Percentiles rank a stretch among this genome's conserved stretches.
Conservation (phyloP, 139 green algal genomes). For the Mesotaenium endlicherianum region DNA sequence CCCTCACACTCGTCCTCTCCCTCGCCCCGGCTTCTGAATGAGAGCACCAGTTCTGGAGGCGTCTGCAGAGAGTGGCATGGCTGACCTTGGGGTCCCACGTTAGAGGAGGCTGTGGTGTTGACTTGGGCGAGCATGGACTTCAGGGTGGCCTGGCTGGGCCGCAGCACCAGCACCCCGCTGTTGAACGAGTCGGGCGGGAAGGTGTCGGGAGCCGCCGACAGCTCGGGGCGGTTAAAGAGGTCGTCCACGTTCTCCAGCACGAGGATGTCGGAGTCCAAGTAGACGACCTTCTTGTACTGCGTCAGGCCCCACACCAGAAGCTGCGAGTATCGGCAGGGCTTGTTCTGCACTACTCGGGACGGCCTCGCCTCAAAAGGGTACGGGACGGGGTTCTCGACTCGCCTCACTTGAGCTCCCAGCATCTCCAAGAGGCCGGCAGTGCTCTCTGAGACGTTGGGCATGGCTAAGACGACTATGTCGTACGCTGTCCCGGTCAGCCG, state of each 20-base stretch:
- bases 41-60: too few relatives aligned
- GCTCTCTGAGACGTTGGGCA: constrained; percentile 14
- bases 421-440: neutral
- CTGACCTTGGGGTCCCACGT: constrained; percentile 62
- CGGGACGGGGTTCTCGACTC: neutral
- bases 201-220: constrained; percentile 29
- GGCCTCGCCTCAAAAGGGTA: too few relatives aligned
- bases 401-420: neutral
- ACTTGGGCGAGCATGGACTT: neutral
- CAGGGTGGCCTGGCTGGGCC: constrained; percentile 17
- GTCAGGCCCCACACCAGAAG: constrained; percentile 21
- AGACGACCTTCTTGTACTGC: constrained; percentile 35
- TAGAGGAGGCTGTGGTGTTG: neutral
- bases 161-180: constrained; percentile 20
- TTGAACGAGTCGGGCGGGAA: constrained; percentile 30
- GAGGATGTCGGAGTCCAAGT: constrained; percentile 30
- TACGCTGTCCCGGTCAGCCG: constrained; percentile 2
- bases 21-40: too few relatives aligned
- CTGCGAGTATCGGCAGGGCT: constrained; percentile 11
- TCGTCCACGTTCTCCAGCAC: constrained; percentile 47
- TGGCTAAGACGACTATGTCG: constrained; percentile 14
- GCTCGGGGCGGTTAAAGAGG: constrained; percentile 25
- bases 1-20: too few relatives aligned
- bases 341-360: too few relatives aligned
- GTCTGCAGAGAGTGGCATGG: too few relatives aligned